Evolutionary conservation across 2,329 filamentous ascomycete genomes (phyloP).

Genomic region (Blumeriella jaapii): DNA sequence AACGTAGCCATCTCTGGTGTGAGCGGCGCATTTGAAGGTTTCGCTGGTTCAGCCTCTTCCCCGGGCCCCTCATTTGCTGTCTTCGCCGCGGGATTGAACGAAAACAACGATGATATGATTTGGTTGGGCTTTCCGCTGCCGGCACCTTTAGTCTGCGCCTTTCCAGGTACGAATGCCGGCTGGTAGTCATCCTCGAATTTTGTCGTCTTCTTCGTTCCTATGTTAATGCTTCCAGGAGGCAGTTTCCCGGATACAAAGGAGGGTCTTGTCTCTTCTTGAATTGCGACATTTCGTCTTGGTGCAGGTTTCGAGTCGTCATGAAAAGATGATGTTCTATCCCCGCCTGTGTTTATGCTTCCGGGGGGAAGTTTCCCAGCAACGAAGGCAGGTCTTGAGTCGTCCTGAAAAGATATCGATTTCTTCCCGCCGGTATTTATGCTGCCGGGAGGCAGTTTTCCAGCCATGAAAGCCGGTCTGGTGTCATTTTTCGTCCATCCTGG

Average conservation of each 20-base stretch:
- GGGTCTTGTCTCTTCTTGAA: constrained; percentile 9
- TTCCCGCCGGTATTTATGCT: constrained; percentile 20
- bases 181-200: constrained; percentile 23
- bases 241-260: constrained; percentile 27
- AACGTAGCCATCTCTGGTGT: constrained; percentile 78
- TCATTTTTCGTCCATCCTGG: constrained; percentile 6
- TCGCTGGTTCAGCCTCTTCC: constrained; percentile 42
- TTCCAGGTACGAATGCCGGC: constrained; percentile 20
- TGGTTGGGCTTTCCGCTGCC: constrained; percentile 37
- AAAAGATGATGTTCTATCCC: constrained; percentile 19
- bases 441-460: constrained; percentile 29
- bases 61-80: constrained; percentile 42
- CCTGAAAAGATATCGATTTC: constrained; percentile 4
- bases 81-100: constrained; percentile 69
- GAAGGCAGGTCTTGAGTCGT: constrained; percentile 12
- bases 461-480: constrained; percentile 22
- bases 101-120: constrained; percentile 85
- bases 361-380: constrained; percentile 18
- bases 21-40: constrained; percentile 85
- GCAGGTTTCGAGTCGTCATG: constrained; percentile 25
- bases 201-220: constrained; percentile 20
- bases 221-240: constrained; percentile 28
- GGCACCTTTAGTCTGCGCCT: constrained; percentile 21
- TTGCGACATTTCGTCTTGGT: constrained; percentile 7
- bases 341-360: constrained; percentile 22